A percentile compares a stretch with the other conserved stretches of the same genome.
phyloP scores from a whole-genome alignment of 2,329 filamentous ascomycete species.

The Sporothrix pseudoabietina region DNA sequence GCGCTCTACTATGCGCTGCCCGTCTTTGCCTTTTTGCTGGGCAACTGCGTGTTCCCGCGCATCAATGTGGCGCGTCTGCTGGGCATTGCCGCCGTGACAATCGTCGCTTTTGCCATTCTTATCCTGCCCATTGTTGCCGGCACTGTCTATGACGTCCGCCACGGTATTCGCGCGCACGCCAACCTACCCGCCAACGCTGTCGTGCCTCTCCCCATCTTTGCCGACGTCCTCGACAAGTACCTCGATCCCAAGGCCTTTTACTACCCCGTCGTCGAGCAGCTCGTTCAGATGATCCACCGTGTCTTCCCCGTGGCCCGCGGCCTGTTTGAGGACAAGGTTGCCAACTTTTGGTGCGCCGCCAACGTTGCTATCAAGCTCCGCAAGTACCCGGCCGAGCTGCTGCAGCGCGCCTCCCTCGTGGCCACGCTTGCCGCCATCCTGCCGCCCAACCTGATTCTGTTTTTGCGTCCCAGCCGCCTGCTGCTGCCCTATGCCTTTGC shows the following conservation, averaged over 20 bases:
- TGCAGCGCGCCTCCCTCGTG: conserved; percentile 75
- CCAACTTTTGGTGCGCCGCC: conserved; percentile 94
- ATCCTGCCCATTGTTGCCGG: conserved; percentile 75
- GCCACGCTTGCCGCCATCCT: conserved; percentile 76
- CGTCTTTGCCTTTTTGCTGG: conserved; percentile 88
- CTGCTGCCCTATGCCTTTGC: conserved; percentile 80
- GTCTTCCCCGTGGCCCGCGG: conserved; percentile 95
- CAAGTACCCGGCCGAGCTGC: conserved; percentile 66
- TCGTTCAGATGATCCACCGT: conserved; percentile 84
- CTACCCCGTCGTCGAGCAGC: conserved; percentile 74
- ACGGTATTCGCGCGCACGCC: conserved; percentile 60
- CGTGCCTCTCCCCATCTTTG: conserved; percentile 64
- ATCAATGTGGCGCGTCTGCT: conserved; percentile 69
- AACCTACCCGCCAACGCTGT: conserved; percentile 61
- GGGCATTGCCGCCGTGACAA: conserved; percentile 72
- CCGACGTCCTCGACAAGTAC: conserved; percentile 55
- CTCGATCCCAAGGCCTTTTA: conserved; percentile 67
- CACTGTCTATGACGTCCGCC: conserved; percentile 67
- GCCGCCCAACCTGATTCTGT: conserved; percentile 76
- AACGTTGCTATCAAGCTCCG: conserved; percentile 89
- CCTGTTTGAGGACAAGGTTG: conserved; percentile 97
- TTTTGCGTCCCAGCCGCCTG: conserved; percentile 74
- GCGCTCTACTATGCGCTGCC: conserved; percentile 94
- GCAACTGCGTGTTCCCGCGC: conserved; percentile 76
- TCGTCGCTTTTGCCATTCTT: conserved; percentile 71